Conservation (phyloP, 2,329 filamentous ascomycete genomes). For the Graphilbum fragrans region DNA sequence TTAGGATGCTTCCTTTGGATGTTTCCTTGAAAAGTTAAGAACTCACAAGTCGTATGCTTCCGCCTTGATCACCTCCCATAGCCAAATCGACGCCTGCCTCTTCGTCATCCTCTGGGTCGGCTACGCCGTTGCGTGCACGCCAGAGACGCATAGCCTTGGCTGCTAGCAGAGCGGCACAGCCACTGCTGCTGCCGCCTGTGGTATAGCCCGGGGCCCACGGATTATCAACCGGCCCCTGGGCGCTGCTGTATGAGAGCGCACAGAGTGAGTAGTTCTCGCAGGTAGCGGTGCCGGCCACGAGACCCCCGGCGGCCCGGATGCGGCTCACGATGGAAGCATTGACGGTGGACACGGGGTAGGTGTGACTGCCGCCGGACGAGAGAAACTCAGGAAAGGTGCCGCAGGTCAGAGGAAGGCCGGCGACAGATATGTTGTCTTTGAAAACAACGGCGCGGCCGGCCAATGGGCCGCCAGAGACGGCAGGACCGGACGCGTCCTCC, state of each 20-base stretch:
- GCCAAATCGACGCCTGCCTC: conserved; percentile 5
- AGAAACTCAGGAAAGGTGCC: conserved; percentile 30
- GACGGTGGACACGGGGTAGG: conserved; percentile 60
- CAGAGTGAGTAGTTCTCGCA: conserved; percentile 52
- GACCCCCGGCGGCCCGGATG: conserved; percentile 47
- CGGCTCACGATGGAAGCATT: conserved; percentile 23
- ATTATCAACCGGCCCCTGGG: conserved; percentile 61
- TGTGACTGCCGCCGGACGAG: conserved; percentile 22
- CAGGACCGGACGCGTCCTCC: background rate
- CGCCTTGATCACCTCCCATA: conserved; percentile 61
- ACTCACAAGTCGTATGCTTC: conserved; percentile 51
- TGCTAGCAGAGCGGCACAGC: conserved; percentile 42
- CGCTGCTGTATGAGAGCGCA: conserved; percentile 47
- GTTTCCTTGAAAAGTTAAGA: no score
- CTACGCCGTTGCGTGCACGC: background rate
- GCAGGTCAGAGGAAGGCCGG: conserved; percentile 47
- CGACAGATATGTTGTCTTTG: conserved; percentile 64
- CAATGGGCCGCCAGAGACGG: conserved; percentile 32
- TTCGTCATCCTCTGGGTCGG: background rate
- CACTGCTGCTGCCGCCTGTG: conserved; percentile 62
- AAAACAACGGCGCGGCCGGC: conserved; percentile 62
- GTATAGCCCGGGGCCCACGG: conserved; percentile 63
- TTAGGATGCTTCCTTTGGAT: no score
- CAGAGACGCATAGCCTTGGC: no score
- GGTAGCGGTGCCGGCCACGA: conserved; percentile 65